Evolutionary conservation across 75 land plant genomes (phyloP), one percentile per base, ranked within the genome.

Genomic region (Picea glauca): DNA sequence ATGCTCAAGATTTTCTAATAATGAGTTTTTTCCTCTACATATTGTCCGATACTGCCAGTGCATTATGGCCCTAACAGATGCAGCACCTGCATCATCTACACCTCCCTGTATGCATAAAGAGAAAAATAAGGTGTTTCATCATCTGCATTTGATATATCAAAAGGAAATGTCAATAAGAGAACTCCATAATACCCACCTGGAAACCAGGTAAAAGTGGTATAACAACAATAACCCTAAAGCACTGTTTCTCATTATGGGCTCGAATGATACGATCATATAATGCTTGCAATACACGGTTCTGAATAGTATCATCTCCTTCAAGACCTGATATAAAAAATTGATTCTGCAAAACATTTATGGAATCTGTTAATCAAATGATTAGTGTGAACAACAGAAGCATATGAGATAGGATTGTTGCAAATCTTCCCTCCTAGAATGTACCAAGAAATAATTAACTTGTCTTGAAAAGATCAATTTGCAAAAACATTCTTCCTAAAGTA

Each of bases 21-120:
- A 88, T 1, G 99, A 97, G 74, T 88, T 79, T 13, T 81, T 83
- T 38, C 99, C 99, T 80, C 99, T 83, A 72, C 91, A 90, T 61
- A 97, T 97, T 14, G 99, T 91, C 54, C 99, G 87, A 78, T 97
- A 94, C 78, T 97, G 99, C 99, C 99, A 97, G 77, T 97, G 99
- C 93, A 97, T 87, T 63, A 94, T 93, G 40, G 99, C 96, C 77
- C 99, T 89, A 20, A 97, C 98, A 70, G 99, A 95, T 75, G 99
- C 99, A 50, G 99, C 99, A 81, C 99, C 99, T 62, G 82, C 86
- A 87, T 97, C 99, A 87, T 97, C 99, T 32, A 97, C 66, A 23
- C 99, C 98, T 8, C 99, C 99, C 92, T 94, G 83, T 14, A 64
- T 23, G 3, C 76, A 58, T 59, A 61, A 40, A 43, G 15, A 30